Conservation (phyloP, 257 asterid genomes). For the Solanum sejunctum region DNA sequence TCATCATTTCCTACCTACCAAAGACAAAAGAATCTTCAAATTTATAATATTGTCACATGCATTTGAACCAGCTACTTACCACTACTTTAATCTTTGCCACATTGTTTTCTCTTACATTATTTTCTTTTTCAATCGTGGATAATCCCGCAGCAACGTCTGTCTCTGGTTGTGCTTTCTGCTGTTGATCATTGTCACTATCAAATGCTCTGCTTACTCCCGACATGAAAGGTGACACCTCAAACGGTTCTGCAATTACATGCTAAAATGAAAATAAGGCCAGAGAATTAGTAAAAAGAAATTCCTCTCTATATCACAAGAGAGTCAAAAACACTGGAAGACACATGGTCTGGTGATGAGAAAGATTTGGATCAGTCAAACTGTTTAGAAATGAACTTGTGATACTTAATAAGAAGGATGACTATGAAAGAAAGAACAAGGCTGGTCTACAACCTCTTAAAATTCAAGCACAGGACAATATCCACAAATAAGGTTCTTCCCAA, state of each 20-base stretch:
- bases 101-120: conserved; percentile 66
- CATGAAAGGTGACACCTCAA: conserved; percentile 96
- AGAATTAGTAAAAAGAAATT: background rate
- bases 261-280: conserved; percentile 26
- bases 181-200: conserved; percentile 63
- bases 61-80: conserved; percentile 37
- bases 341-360: background rate
- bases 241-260: conserved; percentile 91
- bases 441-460: background rate
- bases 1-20: background rate
- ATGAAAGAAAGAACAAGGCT: background rate
- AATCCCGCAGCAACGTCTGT: conserved; percentile 39
- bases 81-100: conserved; percentile 99
- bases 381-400: background rate
- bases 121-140: conserved; percentile 51
- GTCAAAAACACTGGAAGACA: background rate
- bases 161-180: conserved; percentile 45
- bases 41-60: background rate
- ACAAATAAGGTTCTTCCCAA: background rate
- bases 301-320: background rate
- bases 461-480: background rate
- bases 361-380: background rate
- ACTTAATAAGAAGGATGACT: background rate
- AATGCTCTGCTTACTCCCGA: conserved; percentile 64
- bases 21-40: background rate